phyloP scores from a whole-genome alignment of 306 rosid genomes.

The Cucurbita maxima region DNA sequence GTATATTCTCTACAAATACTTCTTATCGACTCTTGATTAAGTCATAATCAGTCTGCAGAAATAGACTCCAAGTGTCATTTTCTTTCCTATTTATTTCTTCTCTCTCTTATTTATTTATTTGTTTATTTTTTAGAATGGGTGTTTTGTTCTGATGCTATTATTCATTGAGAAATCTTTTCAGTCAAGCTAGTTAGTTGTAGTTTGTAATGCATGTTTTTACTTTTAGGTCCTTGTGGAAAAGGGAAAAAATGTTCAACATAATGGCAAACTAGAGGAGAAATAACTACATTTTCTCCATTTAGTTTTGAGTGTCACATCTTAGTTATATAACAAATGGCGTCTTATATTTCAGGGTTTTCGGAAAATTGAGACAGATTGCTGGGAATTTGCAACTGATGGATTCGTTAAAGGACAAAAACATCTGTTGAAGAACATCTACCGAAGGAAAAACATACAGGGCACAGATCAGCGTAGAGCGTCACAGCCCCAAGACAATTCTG shows the following conservation, averaged over 20 bases:
- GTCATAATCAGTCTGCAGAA: not conserved
- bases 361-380: constrained; percentile 68
- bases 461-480: constrained; percentile 36
- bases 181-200: not conserved
- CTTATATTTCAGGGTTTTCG: constrained; percentile 67
- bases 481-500: constrained; percentile 27
- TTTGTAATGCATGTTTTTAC: not conserved
- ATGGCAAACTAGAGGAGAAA: not conserved
- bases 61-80: not conserved
- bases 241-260: not conserved
- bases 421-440: constrained; percentile 48
- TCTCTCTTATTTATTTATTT: not conserved
- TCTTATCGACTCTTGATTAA: not conserved
- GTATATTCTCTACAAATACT: not conserved
- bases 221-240: not conserved
- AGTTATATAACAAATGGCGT: constrained; percentile 1
- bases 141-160: not conserved
- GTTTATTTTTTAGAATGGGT: not conserved
- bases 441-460: constrained; percentile 54
- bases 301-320: not conserved
- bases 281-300: not conserved
- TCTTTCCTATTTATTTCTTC: not conserved
- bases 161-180: not conserved
- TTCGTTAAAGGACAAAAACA: constrained; percentile 64
- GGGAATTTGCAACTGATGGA: constrained; percentile 77